Evolutionary conservation across 2,329 filamentous ascomycete genomes (phyloP).

Genomic region (Fusarium dlaminii): DNA sequence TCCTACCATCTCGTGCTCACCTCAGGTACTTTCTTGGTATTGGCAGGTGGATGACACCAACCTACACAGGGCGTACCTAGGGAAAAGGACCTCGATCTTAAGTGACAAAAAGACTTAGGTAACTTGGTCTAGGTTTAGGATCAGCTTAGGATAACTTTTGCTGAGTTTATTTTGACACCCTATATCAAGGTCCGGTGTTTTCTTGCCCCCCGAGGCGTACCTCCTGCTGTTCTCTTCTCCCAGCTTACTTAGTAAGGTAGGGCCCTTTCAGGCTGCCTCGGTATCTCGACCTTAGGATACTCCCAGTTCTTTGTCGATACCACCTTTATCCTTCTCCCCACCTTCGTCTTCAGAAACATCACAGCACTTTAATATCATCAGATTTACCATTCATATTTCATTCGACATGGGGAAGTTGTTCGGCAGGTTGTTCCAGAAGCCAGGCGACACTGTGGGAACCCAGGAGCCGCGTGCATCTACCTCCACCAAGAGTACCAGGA

Average conservation of each 20-base stretch:
- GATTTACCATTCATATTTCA: background rate
- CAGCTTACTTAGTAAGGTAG: background rate
- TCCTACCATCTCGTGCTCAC: background rate
- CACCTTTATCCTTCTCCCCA: background rate
- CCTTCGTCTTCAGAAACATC: background rate
- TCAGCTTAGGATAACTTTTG: no score
- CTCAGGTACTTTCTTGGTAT: slow-evolving; percentile 19
- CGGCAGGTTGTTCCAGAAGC: slow-evolving; percentile 34
- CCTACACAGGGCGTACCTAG: background rate
- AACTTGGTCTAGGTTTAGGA: no score
- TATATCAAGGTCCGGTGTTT: no score
- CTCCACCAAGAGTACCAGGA: slow-evolving; percentile 32
- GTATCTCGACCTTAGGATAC: background rate
- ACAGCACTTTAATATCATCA: background rate
- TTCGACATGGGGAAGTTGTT: slow-evolving; percentile 12
- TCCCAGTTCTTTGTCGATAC: background rate
- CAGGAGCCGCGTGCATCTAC: slow-evolving; percentile 34
- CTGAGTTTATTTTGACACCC: no score
- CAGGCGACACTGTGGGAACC: slow-evolving; percentile 36
- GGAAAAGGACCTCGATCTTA: no score
- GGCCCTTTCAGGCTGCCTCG: background rate
- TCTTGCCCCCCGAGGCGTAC: no score
- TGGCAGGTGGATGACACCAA: background rate
- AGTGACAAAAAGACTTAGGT: no score
- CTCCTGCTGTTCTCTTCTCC: background rate